Conservation (phyloP, 2,329 filamentous ascomycete species). For the Akanthomyces dipterigenus region DNA sequence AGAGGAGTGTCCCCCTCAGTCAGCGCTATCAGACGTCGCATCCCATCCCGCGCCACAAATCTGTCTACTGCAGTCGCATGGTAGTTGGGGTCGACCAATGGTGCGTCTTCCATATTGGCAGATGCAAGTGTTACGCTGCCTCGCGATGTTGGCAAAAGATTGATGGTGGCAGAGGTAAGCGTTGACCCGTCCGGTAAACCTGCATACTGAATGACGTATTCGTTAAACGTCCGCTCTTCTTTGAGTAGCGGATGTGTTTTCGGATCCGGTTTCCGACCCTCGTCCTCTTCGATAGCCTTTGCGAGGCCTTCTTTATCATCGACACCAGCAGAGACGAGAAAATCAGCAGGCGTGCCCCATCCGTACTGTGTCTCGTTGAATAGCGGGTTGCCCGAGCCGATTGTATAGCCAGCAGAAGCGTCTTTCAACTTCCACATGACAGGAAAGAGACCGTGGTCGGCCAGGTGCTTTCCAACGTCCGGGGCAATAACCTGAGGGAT, state of each 20-base stretch:
- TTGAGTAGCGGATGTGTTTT: slow-evolving; percentile 26
- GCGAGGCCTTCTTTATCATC: slow-evolving; percentile 21
- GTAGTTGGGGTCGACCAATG: slow-evolving; percentile 25
- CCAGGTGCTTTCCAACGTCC: slow-evolving; percentile 42
- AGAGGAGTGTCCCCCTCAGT: slow-evolving; percentile 15
- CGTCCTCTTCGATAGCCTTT: slow-evolving; percentile 27
- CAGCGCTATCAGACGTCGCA: slow-evolving; percentile 20
- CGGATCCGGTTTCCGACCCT: slow-evolving; percentile 24
- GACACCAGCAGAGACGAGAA: slow-evolving; percentile 25
- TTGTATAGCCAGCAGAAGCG: slow-evolving; percentile 24
- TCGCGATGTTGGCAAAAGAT: slow-evolving; percentile 21
- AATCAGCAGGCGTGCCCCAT: slow-evolving; percentile 30
- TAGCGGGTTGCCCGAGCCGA: slow-evolving; percentile 28
- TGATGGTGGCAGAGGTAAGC: slow-evolving; percentile 17
- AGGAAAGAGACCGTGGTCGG: slow-evolving; percentile 22
- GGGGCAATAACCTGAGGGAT: slow-evolving; percentile 35
- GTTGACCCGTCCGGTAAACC: slow-evolving; percentile 18
- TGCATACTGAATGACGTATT: slow-evolving; percentile 17
- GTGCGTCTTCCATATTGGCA: slow-evolving; percentile 15
- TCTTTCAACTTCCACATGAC: slow-evolving; percentile 26
- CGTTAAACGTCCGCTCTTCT: slow-evolving; percentile 15
- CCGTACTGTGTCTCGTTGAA: slow-evolving; percentile 30
- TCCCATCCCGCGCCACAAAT: slow-evolving; percentile 22
- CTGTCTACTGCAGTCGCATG: slow-evolving; percentile 23
- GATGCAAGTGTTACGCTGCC: slow-evolving; percentile 21